Evolutionary conservation across 2,329 filamentous ascomycete species (phyloP), one percentile per base, ranked within the genome.

Genomic region (Anthostomella pinea): DNA sequence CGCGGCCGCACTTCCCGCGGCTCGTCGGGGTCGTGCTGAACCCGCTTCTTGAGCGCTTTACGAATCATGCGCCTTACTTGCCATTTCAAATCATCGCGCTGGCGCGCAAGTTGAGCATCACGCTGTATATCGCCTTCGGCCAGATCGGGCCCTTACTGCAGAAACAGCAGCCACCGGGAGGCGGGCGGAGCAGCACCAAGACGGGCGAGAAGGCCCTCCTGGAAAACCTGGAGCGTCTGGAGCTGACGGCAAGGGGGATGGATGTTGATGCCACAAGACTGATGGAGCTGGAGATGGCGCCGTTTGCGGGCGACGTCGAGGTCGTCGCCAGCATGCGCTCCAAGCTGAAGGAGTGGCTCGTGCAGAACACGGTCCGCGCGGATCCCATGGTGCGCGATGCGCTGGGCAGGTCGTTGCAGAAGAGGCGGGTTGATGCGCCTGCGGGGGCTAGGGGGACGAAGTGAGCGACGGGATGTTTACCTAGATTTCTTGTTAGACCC

Each of bases 71-170:
- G 3, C 76, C 83, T 3, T 86, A 85, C 48, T 73, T 97, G 4
- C 91, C 90, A 3, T 98, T 93, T 58, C 90, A 98, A 65, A 70
- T 85, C 49, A 75, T 96, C 39, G 67, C 74, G 10, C 75, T 97
- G 6, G 78, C 84, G 5, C 81, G 90, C 42, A 87, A 87, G 58
- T 67, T 87, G 15, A 79, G 81, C 11, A 68, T 97, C 33, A 90
- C 88, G 2, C 64, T 87, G 17, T 90, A 87, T 63, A 87, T 95
- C 47, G 90, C 87, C 33, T 77, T 95, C 39, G 82, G 82, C 5
- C 88, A 95, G 63, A 75, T 94, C 33, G 83, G 84, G 0, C 87
- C 87, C 3, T 66, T 88, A 4, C 63, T 87, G 9, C 63, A 64
- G 56, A 46, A 66, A 65, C 45, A 65, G 54, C 48, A 58, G 38